Evolutionary conservation across 1,139 yeast species (phyloP), one percentile per base, ranked within the genome.

Genomic region (Candida dubliniensis): DNA sequence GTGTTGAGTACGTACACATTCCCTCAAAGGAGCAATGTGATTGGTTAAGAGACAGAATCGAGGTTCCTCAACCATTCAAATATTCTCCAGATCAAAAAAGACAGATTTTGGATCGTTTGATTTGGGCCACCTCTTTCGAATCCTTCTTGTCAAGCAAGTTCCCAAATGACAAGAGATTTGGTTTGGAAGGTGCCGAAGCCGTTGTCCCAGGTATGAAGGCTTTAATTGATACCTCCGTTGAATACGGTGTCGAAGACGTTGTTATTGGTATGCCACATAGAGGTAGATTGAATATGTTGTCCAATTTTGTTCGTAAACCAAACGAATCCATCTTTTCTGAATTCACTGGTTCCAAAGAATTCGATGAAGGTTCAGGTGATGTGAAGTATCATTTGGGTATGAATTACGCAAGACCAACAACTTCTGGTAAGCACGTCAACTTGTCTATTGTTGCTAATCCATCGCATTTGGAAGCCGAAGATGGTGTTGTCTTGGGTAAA

Each of bases 251-350:
- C 47, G 97, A 91, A 71, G 98, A 93, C 65, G 82, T 93, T 51
- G 96, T 93, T 60, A 86, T 95, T 59, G 99, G 99, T 76, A 93
- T 93, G 99, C 97, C 99, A 47, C 99, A 93, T 72, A 89, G 99
- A 81, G 99, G 99, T 73, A 86, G 99, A 77, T 79, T 93, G 62
- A 93, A 93, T 69, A 91, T 93, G 86, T 81, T 93, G 71, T 89
- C 97, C 49, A 93, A 93, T 72, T 99, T 93, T 60, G 97, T 93
- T 42, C 87, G 99, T 76, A 93, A 93, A 70, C 98, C 99, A 60
- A 91, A 93, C 66, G 98, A 93, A 76, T 89, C 96, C 40, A 95
- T 93, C 64, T 93, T 93, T 69, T 84, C 95, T 42, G 99, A 93
- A 74, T 93, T 93, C 67, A 78, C 93, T 46, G 99, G 99, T 53